These are phyloP conservation scores for Pythium coloratum DNA, from an alignment of 352 stramenopile genomes.

Conservation along the genomic window DNA sequence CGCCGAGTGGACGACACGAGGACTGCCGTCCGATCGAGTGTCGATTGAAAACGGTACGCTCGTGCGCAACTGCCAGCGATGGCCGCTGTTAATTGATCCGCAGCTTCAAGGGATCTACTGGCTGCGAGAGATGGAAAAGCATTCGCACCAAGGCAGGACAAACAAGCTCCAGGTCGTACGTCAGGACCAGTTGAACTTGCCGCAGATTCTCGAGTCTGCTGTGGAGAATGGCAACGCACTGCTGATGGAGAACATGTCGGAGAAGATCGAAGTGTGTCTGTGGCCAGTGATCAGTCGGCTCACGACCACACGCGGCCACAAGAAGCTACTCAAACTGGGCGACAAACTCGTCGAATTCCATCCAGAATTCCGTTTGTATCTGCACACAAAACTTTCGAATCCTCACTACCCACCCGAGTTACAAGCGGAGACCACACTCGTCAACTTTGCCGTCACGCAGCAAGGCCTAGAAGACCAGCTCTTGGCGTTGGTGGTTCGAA, in stretches of 20 bases:
- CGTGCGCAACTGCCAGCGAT: conserved; percentile 72
- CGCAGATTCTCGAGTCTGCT: conserved; percentile 67
- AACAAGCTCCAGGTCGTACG: conserved; percentile 76
- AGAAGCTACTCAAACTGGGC: conserved; percentile 78
- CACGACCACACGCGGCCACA: conserved; percentile 74
- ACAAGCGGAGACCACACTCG: conserved; percentile 89
- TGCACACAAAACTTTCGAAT: conserved; percentile 94
- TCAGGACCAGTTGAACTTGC: conserved; percentile 80
- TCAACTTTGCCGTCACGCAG: conserved; percentile 93
- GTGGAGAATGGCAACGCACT: conserved; percentile 81
- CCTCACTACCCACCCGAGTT: conserved; percentile 91
- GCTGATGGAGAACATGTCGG: conserved; percentile 89
- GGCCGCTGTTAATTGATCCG: conserved; percentile 89
- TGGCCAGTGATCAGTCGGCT: conserved; percentile 81
- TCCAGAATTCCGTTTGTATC: conserved; percentile 78
- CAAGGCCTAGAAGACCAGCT: conserved; percentile 91
- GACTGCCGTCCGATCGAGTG: conserved; percentile 87
- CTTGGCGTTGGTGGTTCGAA: conserved; percentile 83
- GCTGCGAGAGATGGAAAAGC: conserved; percentile 84
- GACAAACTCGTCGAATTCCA: conserved; percentile 89
- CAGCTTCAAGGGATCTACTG: conserved; percentile 91
- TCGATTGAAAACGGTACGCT: conserved; percentile 92
- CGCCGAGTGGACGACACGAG: conserved; percentile 83
- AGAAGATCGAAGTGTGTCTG: conserved; percentile 84
- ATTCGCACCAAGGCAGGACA: conserved; percentile 35